Evolutionary conservation across 2,329 filamentous ascomycete genomes (phyloP).

Genomic region (Fusarium neocosmosporiellum): DNA sequence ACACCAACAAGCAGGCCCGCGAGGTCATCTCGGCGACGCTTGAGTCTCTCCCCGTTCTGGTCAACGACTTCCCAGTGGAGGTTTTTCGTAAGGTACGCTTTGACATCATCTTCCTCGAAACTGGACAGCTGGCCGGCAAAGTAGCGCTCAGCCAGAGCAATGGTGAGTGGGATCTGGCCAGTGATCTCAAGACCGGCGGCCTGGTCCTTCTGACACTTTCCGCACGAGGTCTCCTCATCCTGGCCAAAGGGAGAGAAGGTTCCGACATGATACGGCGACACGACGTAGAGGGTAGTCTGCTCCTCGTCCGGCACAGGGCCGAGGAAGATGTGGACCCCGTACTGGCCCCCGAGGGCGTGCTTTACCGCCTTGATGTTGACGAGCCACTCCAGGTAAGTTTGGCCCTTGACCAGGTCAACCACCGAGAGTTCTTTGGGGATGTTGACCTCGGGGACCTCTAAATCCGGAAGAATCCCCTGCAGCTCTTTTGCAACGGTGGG

Average conservation of each 20-base stretch:
- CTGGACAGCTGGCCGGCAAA: constrained; percentile 5
- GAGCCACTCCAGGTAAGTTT: constrained; percentile 14
- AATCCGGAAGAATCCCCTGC: not conserved
- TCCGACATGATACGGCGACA: constrained; percentile 1
- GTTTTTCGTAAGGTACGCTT: not conserved
- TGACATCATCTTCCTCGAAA: not conserved
- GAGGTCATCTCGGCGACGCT: not conserved
- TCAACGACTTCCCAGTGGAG: constrained; percentile 12
- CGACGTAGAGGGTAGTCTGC: not conserved
- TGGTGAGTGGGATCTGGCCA: constrained; percentile 10
- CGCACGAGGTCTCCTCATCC: not conserved
- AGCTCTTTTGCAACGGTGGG: not conserved
- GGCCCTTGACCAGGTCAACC: not conserved
- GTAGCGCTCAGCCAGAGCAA: constrained; percentile 10
- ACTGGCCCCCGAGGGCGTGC: constrained; percentile 1
- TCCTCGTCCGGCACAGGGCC: not conserved
- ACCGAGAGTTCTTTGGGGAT: not conserved
- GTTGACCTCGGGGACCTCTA: not conserved
- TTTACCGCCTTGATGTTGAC: constrained; percentile 13
- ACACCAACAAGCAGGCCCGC: not conserved
- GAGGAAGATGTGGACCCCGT: constrained; percentile 12
- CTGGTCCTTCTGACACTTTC: constrained; percentile 8
- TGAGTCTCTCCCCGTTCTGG: not conserved
- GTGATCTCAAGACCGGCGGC: not conserved
- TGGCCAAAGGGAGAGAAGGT: constrained; percentile 5